A percentile compares a stretch with the other conserved stretches of the same genome.
phyloP scores from a whole-genome alignment of 2,329 filamentous ascomycete genomes.

The Ophiostoma sp. region DNA sequence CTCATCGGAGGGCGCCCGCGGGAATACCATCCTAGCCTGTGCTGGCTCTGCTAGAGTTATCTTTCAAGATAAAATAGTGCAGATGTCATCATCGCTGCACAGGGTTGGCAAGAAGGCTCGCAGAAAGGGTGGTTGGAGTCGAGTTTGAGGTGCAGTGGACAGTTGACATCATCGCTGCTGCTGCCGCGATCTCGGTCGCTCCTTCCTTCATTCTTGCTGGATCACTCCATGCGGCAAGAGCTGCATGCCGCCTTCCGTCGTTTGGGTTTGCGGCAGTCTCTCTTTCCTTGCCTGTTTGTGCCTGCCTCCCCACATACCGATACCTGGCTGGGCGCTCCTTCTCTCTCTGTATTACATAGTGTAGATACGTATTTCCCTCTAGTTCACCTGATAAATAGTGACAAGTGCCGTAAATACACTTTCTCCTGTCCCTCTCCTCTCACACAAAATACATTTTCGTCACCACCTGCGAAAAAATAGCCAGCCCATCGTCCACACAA shows the following conservation, averaged over 20 bases:
- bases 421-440: neutral
- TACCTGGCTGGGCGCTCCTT: conserved; percentile 12
- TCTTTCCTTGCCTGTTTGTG: neutral
- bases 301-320: conserved; percentile 11
- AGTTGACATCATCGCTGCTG: conserved; percentile 4
- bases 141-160: neutral
- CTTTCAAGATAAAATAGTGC: neutral
- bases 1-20: neutral
- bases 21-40: neutral
- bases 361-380: neutral
- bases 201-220: neutral
- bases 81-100: conserved; percentile 5
- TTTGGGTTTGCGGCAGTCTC: neutral
- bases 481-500: neutral
- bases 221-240: neutral
- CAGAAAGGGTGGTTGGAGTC: neutral
- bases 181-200: neutral
- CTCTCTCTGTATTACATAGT: neutral
- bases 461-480: conserved; percentile 9
- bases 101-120: neutral
- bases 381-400: neutral
- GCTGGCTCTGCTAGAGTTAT: neutral
- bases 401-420: neutral
- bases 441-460: conserved; percentile 17
- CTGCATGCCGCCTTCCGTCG: conserved; percentile 1